A percentile compares a stretch with the other conserved stretches of the same genome.
These are phyloP conservation scores for Cercospora sojina DNA, from an alignment of 2,329 filamentous ascomycete genomes.

Conservation along the genomic window DNA sequence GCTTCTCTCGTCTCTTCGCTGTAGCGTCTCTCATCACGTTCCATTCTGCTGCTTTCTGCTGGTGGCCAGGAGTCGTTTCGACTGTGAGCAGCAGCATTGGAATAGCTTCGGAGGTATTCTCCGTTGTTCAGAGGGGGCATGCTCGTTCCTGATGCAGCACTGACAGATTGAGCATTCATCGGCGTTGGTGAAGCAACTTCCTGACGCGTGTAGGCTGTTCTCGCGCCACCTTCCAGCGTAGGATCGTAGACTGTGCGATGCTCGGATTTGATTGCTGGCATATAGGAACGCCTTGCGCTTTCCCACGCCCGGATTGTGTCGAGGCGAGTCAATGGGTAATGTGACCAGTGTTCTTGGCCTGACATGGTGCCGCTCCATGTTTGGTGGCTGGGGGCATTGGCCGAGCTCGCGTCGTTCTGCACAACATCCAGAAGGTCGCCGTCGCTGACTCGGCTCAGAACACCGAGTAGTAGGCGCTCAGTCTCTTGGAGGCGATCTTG, in stretches of 20 bases:
- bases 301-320: slow-evolving; percentile 27
- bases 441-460: slow-evolving; percentile 20
- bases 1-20: slow-evolving; percentile 28
- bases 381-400: slow-evolving; percentile 23
- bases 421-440: slow-evolving; percentile 16
- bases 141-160: background rate
- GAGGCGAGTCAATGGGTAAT: slow-evolving; percentile 19
- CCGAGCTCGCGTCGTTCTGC: slow-evolving; percentile 10
- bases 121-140: background rate
- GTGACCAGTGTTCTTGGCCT: slow-evolving; percentile 26
- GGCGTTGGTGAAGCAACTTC: background rate
- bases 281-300: slow-evolving; percentile 9
- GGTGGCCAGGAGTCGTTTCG: slow-evolving; percentile 13
- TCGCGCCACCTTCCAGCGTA: background rate
- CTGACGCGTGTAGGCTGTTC: background rate
- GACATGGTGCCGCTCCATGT: slow-evolving; percentile 25
- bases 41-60: background rate
- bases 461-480: slow-evolving; percentile 21
- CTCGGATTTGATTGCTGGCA: slow-evolving; percentile 5
- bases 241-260: slow-evolving; percentile 9
- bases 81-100: background rate
- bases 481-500: slow-evolving; percentile 29
- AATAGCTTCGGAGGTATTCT: background rate
- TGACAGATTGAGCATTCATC: background rate
- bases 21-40: slow-evolving; percentile 20